Conservation (phyloP, 1,284 basidiomycete species). For the Sutorius eximius region DNA sequence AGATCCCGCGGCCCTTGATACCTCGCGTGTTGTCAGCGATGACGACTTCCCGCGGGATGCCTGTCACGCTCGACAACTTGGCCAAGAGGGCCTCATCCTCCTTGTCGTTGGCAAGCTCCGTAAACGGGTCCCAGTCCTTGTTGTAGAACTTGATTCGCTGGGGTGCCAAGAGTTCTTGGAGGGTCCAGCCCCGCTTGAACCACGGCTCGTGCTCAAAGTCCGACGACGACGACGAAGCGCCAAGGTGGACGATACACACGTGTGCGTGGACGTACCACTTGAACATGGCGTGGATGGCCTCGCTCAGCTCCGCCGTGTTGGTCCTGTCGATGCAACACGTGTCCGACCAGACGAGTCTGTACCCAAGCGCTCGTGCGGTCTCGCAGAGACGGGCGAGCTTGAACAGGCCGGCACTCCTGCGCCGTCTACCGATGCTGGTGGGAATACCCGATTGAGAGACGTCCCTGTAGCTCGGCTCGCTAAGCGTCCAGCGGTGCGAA, state of each 20-base stretch:
- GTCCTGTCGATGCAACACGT: slow-evolving; percentile 30
- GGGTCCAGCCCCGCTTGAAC: slow-evolving; percentile 31
- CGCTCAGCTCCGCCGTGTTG: slow-evolving; percentile 23
- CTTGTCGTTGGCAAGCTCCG: slow-evolving; percentile 22
- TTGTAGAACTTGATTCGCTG: slow-evolving; percentile 29
- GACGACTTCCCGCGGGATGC: slow-evolving; percentile 19
- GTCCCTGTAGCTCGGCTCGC: slow-evolving; percentile 27
- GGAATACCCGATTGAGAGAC: background rate
- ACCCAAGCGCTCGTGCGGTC: slow-evolving; percentile 18
- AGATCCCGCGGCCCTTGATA: slow-evolving; percentile 14
- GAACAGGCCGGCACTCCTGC: slow-evolving; percentile 2
- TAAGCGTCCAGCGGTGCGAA: slow-evolving; percentile 30
- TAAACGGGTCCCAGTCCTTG: slow-evolving; percentile 23
- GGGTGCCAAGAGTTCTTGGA: slow-evolving; percentile 30
- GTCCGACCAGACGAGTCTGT: slow-evolving; percentile 27
- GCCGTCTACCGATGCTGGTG: background rate
- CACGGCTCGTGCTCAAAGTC: slow-evolving; percentile 27
- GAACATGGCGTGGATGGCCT: slow-evolving; percentile 32
- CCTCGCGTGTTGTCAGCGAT: slow-evolving; percentile 23
- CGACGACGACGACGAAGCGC: slow-evolving; percentile 7
- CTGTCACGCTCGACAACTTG: slow-evolving; percentile 16
- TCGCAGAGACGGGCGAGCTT: slow-evolving; percentile 25
- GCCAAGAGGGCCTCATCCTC: slow-evolving; percentile 10
- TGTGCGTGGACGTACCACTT: slow-evolving; percentile 29
- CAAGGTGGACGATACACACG: slow-evolving; percentile 30